Percentiles rank a stretch among this genome's conserved stretches.
phyloP scores from a whole-genome alignment of 129 eudicot species.

The Centella asiatica region DNA sequence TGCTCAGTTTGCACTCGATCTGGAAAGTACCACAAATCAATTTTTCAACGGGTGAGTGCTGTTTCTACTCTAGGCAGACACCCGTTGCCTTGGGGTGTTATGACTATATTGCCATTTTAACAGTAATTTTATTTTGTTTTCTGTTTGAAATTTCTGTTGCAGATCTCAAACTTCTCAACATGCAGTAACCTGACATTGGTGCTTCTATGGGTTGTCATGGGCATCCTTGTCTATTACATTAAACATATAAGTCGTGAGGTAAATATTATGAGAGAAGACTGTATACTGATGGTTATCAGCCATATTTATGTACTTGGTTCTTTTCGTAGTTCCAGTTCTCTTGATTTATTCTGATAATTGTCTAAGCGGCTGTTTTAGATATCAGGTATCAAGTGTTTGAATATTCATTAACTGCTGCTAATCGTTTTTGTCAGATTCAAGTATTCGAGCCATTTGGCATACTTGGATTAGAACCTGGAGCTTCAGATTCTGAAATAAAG shows the following conservation, averaged over 20 bases:
- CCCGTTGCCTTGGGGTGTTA: not conserved
- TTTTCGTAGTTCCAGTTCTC: not conserved
- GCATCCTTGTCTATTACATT: constrained; percentile 63
- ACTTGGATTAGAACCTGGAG: constrained; percentile 93
- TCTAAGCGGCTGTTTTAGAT: not conserved
- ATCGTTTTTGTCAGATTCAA: constrained; percentile 43
- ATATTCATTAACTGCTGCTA: not conserved
- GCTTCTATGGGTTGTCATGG: constrained; percentile 79
- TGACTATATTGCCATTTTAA: not conserved
- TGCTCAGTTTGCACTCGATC: constrained; percentile 70
- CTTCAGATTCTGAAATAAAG: constrained; percentile 75
- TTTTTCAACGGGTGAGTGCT: constrained; percentile 51
- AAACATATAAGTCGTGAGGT: constrained; percentile 71
- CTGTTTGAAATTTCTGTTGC: constrained; percentile 15
- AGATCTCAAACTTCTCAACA: constrained; percentile 93
- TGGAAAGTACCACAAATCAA: constrained; percentile 80
- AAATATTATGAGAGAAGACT: not conserved
- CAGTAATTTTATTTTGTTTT: not conserved
- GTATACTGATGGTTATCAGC: not conserved
- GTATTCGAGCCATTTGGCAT: constrained; percentile 86
- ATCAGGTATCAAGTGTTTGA: constrained; percentile 7
- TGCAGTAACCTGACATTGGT: constrained; percentile 75
- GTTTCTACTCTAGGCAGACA: constrained; percentile 7
- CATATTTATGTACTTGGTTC: not conserved
- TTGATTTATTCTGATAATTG: not conserved